Conservation (phyloP, 495 filamentous ascomycete species). For the Staphylotrichum tortipilum region DNA sequence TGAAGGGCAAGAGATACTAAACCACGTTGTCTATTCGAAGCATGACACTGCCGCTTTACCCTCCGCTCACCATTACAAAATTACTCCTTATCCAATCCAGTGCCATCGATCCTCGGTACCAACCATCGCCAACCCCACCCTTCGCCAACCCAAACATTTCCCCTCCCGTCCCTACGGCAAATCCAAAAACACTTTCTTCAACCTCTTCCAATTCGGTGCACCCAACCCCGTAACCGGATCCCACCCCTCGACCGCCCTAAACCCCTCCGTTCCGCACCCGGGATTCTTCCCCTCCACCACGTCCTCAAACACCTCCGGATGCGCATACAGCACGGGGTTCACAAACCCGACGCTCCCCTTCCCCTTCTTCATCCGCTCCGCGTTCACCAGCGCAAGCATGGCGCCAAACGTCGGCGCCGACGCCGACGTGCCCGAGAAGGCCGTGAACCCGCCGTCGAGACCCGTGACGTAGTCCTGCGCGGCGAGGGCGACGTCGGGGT, state of each 20-base stretch:
- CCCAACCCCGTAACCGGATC: conserved; percentile 47
- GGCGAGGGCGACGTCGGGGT: conserved; percentile 11
- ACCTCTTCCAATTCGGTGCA: conserved; percentile 45
- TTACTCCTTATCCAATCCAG: too few species aligned
- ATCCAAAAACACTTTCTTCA: conserved; percentile 34
- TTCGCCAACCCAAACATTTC: too few species aligned
- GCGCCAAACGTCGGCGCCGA: conserved; percentile 4
- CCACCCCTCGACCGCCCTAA: conserved; percentile 42
- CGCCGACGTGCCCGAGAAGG: conserved; percentile 11
- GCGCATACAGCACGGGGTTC: conserved; percentile 43
- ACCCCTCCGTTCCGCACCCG: conserved; percentile 44
- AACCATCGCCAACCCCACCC: too few species aligned
- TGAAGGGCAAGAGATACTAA: too few species aligned
- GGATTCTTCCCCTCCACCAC: conserved; percentile 39
- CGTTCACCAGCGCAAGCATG: conserved; percentile 34
- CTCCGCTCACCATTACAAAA: too few species aligned
- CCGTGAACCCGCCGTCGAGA: conserved; percentile 4
- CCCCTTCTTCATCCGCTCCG: conserved; percentile 36
- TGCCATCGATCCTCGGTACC: too few species aligned
- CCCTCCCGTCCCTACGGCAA: conserved; percentile 15
- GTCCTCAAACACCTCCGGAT: conserved; percentile 42
- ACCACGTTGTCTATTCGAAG: too few species aligned
- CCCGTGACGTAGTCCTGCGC: conserved; percentile 6
- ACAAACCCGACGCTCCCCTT: conserved; percentile 45
- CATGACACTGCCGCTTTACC: too few species aligned